Evolutionary conservation across 305 asterid species (phyloP), one percentile per base, ranked within the genome.

Genomic region (Petunia hybrid): DNA sequence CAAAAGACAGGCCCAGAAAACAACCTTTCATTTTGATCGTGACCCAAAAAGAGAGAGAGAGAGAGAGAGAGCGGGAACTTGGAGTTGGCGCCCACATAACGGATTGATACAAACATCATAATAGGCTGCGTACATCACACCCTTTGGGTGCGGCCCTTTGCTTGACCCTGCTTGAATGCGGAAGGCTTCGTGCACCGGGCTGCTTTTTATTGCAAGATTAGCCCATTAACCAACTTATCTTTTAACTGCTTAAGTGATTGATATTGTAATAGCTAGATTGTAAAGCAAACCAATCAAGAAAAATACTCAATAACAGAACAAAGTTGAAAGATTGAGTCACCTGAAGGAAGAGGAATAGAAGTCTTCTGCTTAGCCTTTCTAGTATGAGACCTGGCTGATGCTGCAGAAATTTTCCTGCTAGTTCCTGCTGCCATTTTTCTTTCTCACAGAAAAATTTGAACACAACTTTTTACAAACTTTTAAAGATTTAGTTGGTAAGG

Each of bases 331-430:
- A 73, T 35, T 73, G 9, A 65, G 82, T 10, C 31, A 94, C 99
- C 95, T 79, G 93, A 84, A 82, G 85, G 85, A 14, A 68, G 75
- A 1, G 90, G 81, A 69, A 87, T 41, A 57, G 87, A 83, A 78
- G 86, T n/a, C 51, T 82, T 88, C 0, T 86, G 73, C 43, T 87
- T 92, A 10, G 93, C 75, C 80, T 80, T 94, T 40, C 99, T 89
- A 22, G 99, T 95, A 82, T 93, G 97, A 40, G 92, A 86, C 84
- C 99, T 88, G 22, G 99, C 98, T 13, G 99, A 94, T 81, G 97
- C 96, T 14, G 98, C 95, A 38, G 97, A 90, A 55, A 92, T 90
- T 80, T 82, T 91, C 66, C 94, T 87, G 75, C 85, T 82, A 38
- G 87, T 73, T 73, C 91, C 94, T 63, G 86, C 91, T 82, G 96